phyloP scores from a whole-genome alignment of 768 basidiomycete genomes.

The Pluteus cervinus region DNA sequence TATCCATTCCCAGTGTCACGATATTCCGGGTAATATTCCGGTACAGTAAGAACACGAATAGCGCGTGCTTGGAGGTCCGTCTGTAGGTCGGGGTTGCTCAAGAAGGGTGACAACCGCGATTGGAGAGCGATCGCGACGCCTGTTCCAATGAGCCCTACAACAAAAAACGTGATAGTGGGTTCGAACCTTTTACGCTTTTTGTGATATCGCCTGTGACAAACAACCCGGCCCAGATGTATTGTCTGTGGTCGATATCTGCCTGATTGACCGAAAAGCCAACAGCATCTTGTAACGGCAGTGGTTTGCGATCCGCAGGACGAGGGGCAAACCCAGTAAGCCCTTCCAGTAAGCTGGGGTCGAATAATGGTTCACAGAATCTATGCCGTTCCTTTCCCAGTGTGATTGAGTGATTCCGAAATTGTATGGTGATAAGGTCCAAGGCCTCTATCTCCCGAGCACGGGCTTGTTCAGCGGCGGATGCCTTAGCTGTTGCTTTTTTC shows the following conservation, averaged over 20 bases:
- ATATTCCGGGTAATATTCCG: slow-evolving; percentile 91
- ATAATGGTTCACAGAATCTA: slow-evolving; percentile 86
- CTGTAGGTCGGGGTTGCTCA: slow-evolving; percentile 54
- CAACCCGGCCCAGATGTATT: slow-evolving; percentile 71
- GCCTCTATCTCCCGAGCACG: slow-evolving; percentile 80
- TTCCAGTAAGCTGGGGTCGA: slow-evolving; percentile 59
- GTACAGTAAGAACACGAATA: slow-evolving; percentile 59
- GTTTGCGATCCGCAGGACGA: slow-evolving; percentile 19
- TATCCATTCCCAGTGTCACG: slow-evolving; percentile 78
- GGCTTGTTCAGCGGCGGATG: slow-evolving; percentile 73
- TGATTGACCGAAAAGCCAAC: slow-evolving; percentile 58
- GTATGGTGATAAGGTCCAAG: slow-evolving; percentile 70
- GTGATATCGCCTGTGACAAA: slow-evolving; percentile 79
- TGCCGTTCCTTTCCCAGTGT: slow-evolving; percentile 86
- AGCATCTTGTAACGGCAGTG: slow-evolving; percentile 57
- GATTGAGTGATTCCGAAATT: slow-evolving; percentile 65
- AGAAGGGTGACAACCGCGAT: slow-evolving; percentile 60
- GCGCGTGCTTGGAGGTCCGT: slow-evolving; percentile 69
- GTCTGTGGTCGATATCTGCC: slow-evolving; percentile 59
- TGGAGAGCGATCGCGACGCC: slow-evolving; percentile 66
- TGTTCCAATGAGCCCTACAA: slow-evolving; percentile 16
- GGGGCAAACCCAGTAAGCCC: slow-evolving; percentile 23
- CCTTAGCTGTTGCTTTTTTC: slow-evolving; percentile 66
- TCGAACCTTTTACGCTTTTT: slow-evolving; percentile 62
- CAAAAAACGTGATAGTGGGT: neutral